These are phyloP conservation scores for Candida albicans DNA, from an alignment of 1,139 yeast genomes.

Conservation along the genomic window DNA sequence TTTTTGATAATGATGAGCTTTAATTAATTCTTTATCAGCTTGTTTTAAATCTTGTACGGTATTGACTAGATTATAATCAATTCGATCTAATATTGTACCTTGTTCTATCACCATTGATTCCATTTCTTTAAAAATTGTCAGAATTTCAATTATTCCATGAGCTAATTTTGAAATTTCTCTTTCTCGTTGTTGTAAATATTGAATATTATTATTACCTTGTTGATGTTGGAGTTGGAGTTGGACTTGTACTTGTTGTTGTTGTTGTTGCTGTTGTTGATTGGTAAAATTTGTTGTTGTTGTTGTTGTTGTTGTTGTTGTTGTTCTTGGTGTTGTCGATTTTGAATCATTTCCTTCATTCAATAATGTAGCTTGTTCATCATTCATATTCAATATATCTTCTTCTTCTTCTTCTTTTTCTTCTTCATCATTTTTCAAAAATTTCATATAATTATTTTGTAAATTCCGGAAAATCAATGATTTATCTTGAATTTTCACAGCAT, in stretches of 20 bases:
- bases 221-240: conserved; percentile 34
- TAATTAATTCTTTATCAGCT: conserved; percentile 74
- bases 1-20: conserved; percentile 81
- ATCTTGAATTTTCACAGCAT: conserved; percentile 83
- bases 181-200: conserved; percentile 70
- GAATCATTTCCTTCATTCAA: conserved; percentile 1
- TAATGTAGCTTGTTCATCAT: not conserved
- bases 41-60: conserved; percentile 73
- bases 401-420: conserved; percentile 2
- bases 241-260: conserved; percentile 28
- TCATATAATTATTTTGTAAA: conserved; percentile 84
- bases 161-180: conserved; percentile 88
- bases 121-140: conserved; percentile 90
- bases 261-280: conserved; percentile 22
- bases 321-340: conserved; percentile 28
- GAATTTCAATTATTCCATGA: conserved; percentile 89
- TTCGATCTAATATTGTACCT: conserved; percentile 89
- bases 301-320: conserved; percentile 24
- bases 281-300: conserved; percentile 26
- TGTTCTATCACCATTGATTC: conserved; percentile 92
- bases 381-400: no score
- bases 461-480: conserved; percentile 76
- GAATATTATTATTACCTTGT: conserved; percentile 35
- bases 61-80: conserved; percentile 84
- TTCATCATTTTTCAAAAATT: conserved; percentile 68